Percentiles rank a stretch among this genome's conserved stretches.
Conservation (phyloP, 2,329 filamentous ascomycete species). For the Fonsecaea erecta region DNA sequence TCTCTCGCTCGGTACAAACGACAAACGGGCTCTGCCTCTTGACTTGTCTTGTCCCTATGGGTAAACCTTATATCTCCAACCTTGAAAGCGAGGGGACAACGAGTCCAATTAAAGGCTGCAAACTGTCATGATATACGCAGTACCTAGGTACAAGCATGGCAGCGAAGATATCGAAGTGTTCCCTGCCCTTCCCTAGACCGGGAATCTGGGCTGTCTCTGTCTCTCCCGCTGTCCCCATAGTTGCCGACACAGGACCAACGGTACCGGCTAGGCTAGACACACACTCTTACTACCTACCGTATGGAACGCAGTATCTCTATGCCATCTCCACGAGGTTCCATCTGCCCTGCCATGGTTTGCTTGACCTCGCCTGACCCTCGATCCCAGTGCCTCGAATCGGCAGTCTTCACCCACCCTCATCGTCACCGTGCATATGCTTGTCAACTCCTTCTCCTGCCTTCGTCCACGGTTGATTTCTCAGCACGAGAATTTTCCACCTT, state of each 20-base stretch:
- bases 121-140: not conserved
- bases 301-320: not conserved
- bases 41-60: not conserved
- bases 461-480: slow-evolving; percentile 19
- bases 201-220: too few relatives aligned
- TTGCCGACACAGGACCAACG: too few relatives aligned
- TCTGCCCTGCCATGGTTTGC: not conserved
- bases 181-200: too few relatives aligned
- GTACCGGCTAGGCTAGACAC: too few relatives aligned
- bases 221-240: too few relatives aligned
- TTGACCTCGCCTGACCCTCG: not conserved
- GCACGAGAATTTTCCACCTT: slow-evolving; percentile 3
- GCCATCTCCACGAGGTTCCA: slow-evolving; percentile 1
- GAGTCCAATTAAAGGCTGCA: not conserved
- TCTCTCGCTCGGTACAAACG: not conserved
- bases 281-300: not conserved
- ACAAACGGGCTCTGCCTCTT: not conserved
- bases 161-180: not conserved
- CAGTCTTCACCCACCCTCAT: not conserved
- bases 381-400: slow-evolving; percentile 1
- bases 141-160: too few relatives aligned
- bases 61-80: slow-evolving; percentile 1
- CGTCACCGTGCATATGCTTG: slow-evolving; percentile 17
- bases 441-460: slow-evolving; percentile 9
- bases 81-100: not conserved